Percentiles rank a stretch among this genome's conserved stretches.
These are phyloP conservation scores for Pichia deserticola DNA, from an alignment of 805 yeast species.

Conservation along the genomic window DNA sequence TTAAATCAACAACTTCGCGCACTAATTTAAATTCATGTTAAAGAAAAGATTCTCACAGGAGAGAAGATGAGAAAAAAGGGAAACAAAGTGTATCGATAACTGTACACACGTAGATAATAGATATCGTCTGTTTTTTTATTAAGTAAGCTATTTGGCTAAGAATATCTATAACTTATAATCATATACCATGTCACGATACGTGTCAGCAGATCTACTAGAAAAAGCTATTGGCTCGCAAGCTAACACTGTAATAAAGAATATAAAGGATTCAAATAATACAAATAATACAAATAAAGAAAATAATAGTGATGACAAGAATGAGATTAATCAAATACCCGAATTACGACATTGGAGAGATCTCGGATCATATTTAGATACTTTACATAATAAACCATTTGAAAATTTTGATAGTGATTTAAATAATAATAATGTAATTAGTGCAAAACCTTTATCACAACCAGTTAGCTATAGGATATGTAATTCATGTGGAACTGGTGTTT, in stretches of 20 bases:
- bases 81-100: no score
- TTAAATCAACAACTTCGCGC: no score
- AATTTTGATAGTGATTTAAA: conserved; percentile 7
- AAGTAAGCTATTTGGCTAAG: no score
- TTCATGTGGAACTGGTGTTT: conserved; percentile 38
- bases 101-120: no score
- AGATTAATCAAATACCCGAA: conserved; percentile 12
- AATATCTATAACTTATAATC: no score
- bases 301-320: not conserved
- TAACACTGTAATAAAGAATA: not conserved
- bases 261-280: not conserved
- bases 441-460: conserved; percentile 32
- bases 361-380: conserved; percentile 27
- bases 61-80: no score
- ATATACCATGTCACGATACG: not conserved
- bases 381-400: conserved; percentile 12
- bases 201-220: not conserved
- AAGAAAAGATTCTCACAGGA: no score
- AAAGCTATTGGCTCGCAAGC: conserved; percentile 2
- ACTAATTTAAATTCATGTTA: no score
- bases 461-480: conserved; percentile 41
- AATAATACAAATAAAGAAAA: not conserved
- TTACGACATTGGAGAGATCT: conserved; percentile 31
- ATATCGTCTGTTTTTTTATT: no score
- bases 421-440: conserved; percentile 4